Base-by-base conservation (phyloP, 2,329 filamentous ascomycete genomes). In the Chalara sp. region DNA sequence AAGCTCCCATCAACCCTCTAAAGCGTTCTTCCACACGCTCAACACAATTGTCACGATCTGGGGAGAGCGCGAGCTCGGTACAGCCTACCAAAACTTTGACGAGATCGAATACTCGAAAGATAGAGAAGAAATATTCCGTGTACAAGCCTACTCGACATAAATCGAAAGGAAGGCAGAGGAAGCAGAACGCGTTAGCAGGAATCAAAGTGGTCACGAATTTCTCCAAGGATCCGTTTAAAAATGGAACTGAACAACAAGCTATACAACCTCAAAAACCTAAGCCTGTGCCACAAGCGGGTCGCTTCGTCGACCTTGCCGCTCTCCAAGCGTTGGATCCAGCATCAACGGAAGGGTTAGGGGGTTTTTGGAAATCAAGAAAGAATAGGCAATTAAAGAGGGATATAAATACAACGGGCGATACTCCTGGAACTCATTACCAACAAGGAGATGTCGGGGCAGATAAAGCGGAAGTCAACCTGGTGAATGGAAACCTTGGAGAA, bases 181-280 rank as follows among this genome's bases (percentile, higher is more conserved):
- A 75, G 28, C 73, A 83, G 62, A 80, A 83, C 64, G 73, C 75
- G 50, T 74, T 76, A 67, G 79, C 78, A 6, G 82, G 82, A 10
- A 86, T 87, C 61, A 83, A 73, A 56, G 65, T 89, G 21, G 81
- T 88, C 56, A 90, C 86, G 2, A 83, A 84, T 62, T 84, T 88
- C 72, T 71, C 80, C 32, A 58, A 69, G 62, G 44, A 59, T 13
- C 54, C 71, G 66, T 8, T n/a, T 37, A 54, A 72, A 73, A 63
- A 78, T 10, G 54, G 72, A 73, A 63, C 78, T 65, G 57, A 73
- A 63, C 64, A 74, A 32, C 53, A 46, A 66, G 63, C 72, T 10
- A 68, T 67, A 33, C 68, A 72, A 31, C 63, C 68, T 33, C 53
- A 58, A 50, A 47, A 54, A 56, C 47, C 56, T 30, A 49, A 51